Base-by-base conservation (phyloP, 108 stramenopile species). In the Fistulifera solaris region DNA sequence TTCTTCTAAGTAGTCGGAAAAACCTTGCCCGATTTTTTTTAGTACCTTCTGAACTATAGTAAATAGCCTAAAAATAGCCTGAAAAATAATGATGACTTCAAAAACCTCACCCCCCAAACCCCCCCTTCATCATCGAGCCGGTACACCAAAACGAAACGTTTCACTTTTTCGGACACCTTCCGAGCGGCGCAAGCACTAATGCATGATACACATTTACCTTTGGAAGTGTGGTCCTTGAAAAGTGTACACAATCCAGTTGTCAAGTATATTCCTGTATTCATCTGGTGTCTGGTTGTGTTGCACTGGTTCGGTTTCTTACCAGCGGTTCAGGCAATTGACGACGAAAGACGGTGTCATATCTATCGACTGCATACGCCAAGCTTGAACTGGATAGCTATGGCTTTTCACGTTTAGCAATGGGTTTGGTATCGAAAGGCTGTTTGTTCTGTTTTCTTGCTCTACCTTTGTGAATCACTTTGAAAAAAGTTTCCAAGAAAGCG, bases 401-500 rank as follows among this genome's bases (percentile, higher is more conserved):
- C 80, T 16, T 72, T 75, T 2, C 89, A 91, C 54, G 45, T 54
- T 13, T 83, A 76, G 52, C 89, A 91, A 61, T 91, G 83, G 56
- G 89, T 91, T 18, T 91, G 89, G 89, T 91, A 91, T 62, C 78
- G 89, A 47, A 76, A 81, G n/a, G 17, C 68, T 91, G 0, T 80
- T 79, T 61, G 80, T 91, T 17, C 46, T 87, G 5, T 91, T 91
- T 45, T 80, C 77, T 43, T 74, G 85, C 48, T 91, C 84, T 40
- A 86, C 83, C 18, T 91, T 78, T 57, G 63, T 74, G 23, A 91
- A 91, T 48, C 35, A 41, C 23, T 55, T 75, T 23, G 24, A 54
- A 40, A n/a, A 23, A 26, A 6, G 31, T 35, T 35, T 35, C 31
- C 31, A 35, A 35, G 8, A 35, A 35, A 35, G 31, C n/a, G n/a